Base-by-base conservation (phyloP, 768 basidiomycete species). In the Imleria badia region DNA sequence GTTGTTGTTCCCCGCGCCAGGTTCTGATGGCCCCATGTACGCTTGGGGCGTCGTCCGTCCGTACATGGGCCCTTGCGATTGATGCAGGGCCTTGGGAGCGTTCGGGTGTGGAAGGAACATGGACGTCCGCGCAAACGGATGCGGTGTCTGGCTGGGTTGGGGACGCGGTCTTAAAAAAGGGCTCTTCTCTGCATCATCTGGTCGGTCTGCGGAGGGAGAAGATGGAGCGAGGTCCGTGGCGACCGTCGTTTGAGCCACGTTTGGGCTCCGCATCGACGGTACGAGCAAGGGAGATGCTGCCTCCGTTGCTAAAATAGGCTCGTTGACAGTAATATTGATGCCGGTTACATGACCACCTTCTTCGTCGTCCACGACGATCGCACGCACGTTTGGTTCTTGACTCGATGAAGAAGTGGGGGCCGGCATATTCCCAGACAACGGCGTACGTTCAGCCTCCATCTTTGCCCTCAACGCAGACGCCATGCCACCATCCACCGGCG, bases 1-100 rank as follows among this genome's bases (percentile, higher is more conserved):
- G 26, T 3, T 26, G 26, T 3, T 26, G 46, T 46, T 54, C 38
- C 42, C 59, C 40, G 51, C 19, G 14, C 58, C 60, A 20, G 48
- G 31, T 33, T 34, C 54, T 35, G 50, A 36, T 11, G 61, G 56
- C 12, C 22, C 43, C 23, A 54, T 29, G 40, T 65, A 59, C 7
- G 59, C 51, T 19, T 68, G 72, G 20, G 54, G 20, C 13, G 44
- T 52, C 47, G 57, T 42, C 46, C 78, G 78, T 46, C 81, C 79
- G 65, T 83, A 87, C 82, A 86, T 81, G 4, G 84, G 85, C 0
- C 84, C 84, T 2, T 71, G 68, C 2, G 65, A 66, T 15, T 55
- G 63, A 40, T 26, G 33, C 3, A 48, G 55, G 31, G 69, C 56
- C 51, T 79, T 82, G 9, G 81, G 81, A 5, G 81, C 82, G 64